A percentile compares a stretch with the other conserved stretches of the same genome.
Evolutionary conservation across 306 rosid genomes (phyloP).

Genomic region (Quercus variabilis): DNA sequence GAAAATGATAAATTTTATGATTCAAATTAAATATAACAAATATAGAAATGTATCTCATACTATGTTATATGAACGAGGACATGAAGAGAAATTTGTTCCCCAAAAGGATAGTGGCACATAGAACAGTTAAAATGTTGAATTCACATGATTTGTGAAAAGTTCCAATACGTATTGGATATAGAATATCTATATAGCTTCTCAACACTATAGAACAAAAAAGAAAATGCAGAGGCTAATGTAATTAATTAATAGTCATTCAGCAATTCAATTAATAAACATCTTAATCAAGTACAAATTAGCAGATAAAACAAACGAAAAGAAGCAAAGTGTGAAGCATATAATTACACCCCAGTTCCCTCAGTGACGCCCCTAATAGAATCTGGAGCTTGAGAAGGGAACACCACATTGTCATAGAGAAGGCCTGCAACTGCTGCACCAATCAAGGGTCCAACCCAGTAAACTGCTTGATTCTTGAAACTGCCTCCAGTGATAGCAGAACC

Average conservation of each 20-base stretch:
- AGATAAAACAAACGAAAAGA: background rate
- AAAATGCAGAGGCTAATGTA: background rate
- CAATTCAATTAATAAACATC: background rate
- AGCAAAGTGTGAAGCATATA: background rate
- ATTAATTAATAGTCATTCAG: background rate
- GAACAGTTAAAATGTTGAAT: no score
- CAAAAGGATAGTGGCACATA: no score
- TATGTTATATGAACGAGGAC: rapidly evolving
- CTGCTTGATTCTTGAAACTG: conserved; percentile 83
- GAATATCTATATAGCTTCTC: no score
- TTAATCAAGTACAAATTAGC: no score
- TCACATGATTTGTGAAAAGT: no score
- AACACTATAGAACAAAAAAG: no score
- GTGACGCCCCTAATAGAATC: conserved; percentile 31
- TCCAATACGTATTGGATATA: no score
- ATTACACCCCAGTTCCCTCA: conserved; percentile 37
- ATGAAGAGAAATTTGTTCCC: no score
- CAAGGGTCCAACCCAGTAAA: conserved; percentile 90
- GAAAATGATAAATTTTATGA: no score
- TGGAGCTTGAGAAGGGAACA: conserved; percentile 34
- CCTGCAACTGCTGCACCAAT: conserved; percentile 76
- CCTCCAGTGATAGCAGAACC: conserved; percentile 68
- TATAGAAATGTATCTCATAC: no score
- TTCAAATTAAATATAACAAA: no score
- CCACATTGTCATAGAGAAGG: conserved; percentile 63